These are phyloP conservation scores for Globisporangium sylvaticum DNA, from an alignment of 352 stramenopile genomes.

Conservation along the genomic window DNA sequence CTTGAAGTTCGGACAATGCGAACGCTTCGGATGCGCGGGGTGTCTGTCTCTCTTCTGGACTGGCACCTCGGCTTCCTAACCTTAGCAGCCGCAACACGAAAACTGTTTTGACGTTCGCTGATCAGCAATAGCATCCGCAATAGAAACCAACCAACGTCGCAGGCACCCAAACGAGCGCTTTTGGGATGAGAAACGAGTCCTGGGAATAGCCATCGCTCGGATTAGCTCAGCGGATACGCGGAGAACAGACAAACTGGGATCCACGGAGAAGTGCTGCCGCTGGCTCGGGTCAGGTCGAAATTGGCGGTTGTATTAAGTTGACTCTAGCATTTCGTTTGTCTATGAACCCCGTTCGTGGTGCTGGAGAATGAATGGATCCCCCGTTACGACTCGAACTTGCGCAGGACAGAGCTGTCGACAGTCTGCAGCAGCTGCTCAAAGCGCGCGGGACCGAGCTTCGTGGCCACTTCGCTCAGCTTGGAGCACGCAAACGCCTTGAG, in stretches of 20 bases:
- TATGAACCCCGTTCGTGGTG: neutral
- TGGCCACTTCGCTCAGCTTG: conserved; percentile 38
- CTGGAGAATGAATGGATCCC: neutral
- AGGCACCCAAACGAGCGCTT: too few species aligned
- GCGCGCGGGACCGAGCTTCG: conserved; percentile 29
- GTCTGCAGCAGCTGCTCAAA: conserved; percentile 57
- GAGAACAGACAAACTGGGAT: too few species aligned
- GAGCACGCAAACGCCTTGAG: conserved; percentile 39
- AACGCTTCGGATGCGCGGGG: neutral
- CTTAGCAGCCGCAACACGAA: neutral
- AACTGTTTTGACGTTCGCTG: neutral
- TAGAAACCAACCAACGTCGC: neutral
- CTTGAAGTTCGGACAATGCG: neutral
- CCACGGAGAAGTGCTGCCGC: too few species aligned
- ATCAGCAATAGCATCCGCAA: neutral
- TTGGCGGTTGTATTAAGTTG: neutral
- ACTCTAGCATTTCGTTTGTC: neutral
- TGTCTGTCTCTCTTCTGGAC: neutral
- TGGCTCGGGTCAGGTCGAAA: neutral
- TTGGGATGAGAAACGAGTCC: too few species aligned
- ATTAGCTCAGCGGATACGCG: neutral
- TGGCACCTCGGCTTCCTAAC: neutral
- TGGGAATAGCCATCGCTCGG: neutral
- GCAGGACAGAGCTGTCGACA: conserved; percentile 54
- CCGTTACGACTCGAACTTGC: conserved; percentile 36